These are phyloP conservation scores for Paulownia fortunei DNA, from an alignment of 257 asterid genomes.

Conservation along the genomic window DNA sequence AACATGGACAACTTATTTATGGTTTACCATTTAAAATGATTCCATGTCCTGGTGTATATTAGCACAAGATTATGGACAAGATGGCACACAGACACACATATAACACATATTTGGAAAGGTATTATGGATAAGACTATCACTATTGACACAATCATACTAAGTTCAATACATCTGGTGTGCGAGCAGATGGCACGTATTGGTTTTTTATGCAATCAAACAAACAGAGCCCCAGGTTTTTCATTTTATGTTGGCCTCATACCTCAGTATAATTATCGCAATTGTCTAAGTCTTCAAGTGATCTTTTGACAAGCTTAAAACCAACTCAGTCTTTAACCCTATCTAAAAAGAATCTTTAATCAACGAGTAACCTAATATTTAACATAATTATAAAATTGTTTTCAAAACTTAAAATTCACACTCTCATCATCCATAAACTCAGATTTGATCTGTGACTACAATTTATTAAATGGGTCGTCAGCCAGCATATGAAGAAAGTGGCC, in stretches of 20 bases:
- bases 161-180: background rate
- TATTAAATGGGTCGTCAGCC: background rate
- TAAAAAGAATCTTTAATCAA: background rate
- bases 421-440: background rate
- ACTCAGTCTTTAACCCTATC: background rate
- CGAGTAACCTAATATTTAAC: background rate
- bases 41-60: background rate
- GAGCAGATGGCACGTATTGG: background rate
- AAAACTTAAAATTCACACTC: background rate
- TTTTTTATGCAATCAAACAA: background rate
- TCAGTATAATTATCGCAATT: background rate
- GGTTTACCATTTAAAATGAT: background rate
- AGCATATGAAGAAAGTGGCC: constrained; percentile 15
- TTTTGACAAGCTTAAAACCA: background rate
- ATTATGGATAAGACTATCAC: too few relatives aligned
- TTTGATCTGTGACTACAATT: background rate
- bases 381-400: background rate
- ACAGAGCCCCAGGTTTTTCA: background rate
- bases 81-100: too few relatives aligned
- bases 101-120: too few relatives aligned
- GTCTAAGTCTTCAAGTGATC: background rate
- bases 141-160: background rate
- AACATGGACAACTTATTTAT: background rate
- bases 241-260: background rate
- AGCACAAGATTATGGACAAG: too few relatives aligned